Conservation (phyloP, 2,329 filamentous ascomycete species). For the Nigrospora oryzae region DNA sequence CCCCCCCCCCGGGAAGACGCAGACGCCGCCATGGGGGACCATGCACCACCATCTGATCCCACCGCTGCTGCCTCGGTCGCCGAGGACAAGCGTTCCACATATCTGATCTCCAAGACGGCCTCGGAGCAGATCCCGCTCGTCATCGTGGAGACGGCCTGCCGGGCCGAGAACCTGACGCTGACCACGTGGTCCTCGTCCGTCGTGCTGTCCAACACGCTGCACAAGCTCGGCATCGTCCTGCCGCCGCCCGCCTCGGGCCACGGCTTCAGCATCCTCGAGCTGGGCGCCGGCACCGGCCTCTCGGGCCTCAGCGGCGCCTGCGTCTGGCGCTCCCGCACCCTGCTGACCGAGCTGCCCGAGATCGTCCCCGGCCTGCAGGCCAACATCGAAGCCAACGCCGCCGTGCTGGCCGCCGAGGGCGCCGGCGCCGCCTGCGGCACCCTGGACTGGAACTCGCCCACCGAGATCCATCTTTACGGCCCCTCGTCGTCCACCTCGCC, state of each 20-base stretch:
- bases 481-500: neutral
- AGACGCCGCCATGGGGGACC: too few relatives aligned
- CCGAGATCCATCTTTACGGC: neutral
- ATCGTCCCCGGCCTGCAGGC: constrained; percentile 1
- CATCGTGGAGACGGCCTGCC: constrained; percentile 1
- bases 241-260: neutral
- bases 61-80: too few relatives aligned
- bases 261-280: constrained; percentile 1
- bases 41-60: too few relatives aligned
- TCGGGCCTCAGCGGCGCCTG: constrained; percentile 1
- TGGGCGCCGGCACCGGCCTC: constrained; percentile 1
- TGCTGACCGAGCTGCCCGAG: constrained; percentile 2
- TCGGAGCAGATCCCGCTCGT: neutral
- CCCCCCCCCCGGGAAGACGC: too few relatives aligned
- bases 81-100: neutral
- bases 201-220: constrained; percentile 1
- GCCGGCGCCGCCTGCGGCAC: neutral
- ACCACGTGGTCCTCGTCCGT: constrained; percentile 2
- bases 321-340: neutral
- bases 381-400: constrained; percentile 1
- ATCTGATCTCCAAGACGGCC: neutral
- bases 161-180: constrained; percentile 1
- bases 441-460: constrained; percentile 1
- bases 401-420: neutral
- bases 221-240: neutral